Evolutionary conservation across 2,329 filamentous ascomycete genomes (phyloP).

Genomic region (Fusarium phyllophilum): DNA sequence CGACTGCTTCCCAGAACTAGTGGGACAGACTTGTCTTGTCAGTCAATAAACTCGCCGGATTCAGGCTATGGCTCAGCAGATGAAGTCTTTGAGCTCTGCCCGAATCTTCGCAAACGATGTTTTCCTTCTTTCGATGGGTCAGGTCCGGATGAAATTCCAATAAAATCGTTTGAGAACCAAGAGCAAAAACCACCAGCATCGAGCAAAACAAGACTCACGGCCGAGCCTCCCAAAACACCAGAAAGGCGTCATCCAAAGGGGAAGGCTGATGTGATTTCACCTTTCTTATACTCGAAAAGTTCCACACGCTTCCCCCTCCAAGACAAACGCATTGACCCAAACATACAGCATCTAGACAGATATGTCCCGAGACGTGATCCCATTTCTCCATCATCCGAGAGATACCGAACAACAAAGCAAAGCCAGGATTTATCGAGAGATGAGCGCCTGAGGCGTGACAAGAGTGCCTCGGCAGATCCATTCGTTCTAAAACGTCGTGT

Average conservation of each 20-base stretch:
- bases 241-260: background rate
- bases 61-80: conserved; percentile 47
- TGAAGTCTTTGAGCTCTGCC: conserved; percentile 14
- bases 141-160: conserved; percentile 7
- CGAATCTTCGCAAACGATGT: background rate
- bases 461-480: conserved; percentile 53
- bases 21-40: background rate
- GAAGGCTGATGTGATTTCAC: conserved; percentile 17
- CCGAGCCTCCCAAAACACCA: background rate
- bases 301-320: background rate
- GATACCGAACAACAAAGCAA: conserved; percentile 58
- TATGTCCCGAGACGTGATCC: conserved; percentile 60
- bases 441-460: conserved; percentile 59
- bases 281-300: conserved; percentile 20
- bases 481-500: conserved; percentile 50
- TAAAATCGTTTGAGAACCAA: background rate
- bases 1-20: conserved; percentile 6
- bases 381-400: conserved; percentile 52
- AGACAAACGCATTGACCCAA: conserved; percentile 11
- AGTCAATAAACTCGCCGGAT: conserved; percentile 37
- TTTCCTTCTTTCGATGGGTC: conserved; percentile 34
- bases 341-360: conserved; percentile 54
- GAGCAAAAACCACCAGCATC: background rate
- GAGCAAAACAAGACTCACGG: background rate
- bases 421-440: conserved; percentile 53